These are phyloP conservation scores for Malassezia slooffiae DNA, from an alignment of 1,284 basidiomycete genomes.

Conservation along the genomic window DNA sequence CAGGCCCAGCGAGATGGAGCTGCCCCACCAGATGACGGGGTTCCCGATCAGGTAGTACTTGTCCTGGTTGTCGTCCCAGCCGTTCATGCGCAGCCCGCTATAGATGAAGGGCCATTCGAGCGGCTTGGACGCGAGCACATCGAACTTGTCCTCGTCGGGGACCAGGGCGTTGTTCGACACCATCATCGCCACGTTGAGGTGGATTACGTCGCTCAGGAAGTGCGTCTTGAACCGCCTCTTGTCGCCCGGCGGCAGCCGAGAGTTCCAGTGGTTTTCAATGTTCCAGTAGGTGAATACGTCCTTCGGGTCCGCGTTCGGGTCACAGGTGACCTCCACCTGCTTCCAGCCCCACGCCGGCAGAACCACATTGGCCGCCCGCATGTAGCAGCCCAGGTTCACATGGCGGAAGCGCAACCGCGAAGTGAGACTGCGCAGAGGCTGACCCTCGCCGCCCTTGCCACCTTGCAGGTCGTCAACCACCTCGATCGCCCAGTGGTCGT, in stretches of 20 bases:
- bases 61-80: conserved; percentile 74
- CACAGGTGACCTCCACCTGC: conserved; percentile 90
- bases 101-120: conserved; percentile 90
- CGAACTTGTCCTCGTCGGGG: conserved; percentile 94
- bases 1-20: conserved; percentile 59
- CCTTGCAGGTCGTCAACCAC: conserved; percentile 67
- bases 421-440: conserved; percentile 73
- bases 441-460: conserved; percentile 54
- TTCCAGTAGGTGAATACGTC: conserved; percentile 95
- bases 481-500: conserved; percentile 88
- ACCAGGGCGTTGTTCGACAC: conserved; percentile 96
- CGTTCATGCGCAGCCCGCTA: conserved; percentile 77
- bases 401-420: conserved; percentile 79
- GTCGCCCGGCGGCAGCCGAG: conserved; percentile 71
- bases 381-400: conserved; percentile 56
- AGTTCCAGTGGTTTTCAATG: conserved; percentile 92
- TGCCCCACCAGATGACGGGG: conserved; percentile 83
- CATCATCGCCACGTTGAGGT: conserved; percentile 99
- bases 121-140: conserved; percentile 84
- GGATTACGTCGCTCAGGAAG: conserved; percentile 93
- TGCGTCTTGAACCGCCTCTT: conserved; percentile 75
- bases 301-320: conserved; percentile 69
- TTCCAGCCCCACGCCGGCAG: conserved; percentile 99
- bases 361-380: conserved; percentile 75
- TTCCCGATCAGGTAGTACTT: conserved; percentile 94